Conservation (phyloP, 768 basidiomycete genomes). For the Suillus americanus region DNA sequence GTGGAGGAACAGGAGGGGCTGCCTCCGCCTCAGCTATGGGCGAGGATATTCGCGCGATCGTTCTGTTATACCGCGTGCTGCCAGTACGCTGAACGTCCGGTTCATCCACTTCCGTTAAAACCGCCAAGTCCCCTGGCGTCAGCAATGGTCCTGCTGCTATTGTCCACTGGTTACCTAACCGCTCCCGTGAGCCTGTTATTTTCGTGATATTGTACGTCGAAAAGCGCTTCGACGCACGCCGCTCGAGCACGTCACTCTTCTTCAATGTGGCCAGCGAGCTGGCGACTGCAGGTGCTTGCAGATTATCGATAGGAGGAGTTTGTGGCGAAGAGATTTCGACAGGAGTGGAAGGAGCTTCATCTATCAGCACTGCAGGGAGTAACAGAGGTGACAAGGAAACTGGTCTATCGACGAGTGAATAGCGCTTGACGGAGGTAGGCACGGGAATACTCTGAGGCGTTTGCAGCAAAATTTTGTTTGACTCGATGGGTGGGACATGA, state of each 20-base stretch:
- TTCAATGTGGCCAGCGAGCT: slow-evolving; percentile 87
- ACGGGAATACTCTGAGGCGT: slow-evolving; percentile 33
- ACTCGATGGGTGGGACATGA: slow-evolving; percentile 19
- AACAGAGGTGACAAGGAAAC: slow-evolving; percentile 38
- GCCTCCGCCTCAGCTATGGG: slow-evolving; percentile 17
- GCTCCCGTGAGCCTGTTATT: slow-evolving; percentile 71
- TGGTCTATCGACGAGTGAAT: slow-evolving; percentile 77
- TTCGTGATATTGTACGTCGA: slow-evolving; percentile 93
- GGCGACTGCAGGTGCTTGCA: slow-evolving; percentile 65
- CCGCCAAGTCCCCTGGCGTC: slow-evolving; percentile 71
- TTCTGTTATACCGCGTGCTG: slow-evolving; percentile 12
- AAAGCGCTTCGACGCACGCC: slow-evolving; percentile 93
- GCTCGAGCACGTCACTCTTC: slow-evolving; percentile 80
- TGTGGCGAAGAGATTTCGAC: slow-evolving; percentile 23
- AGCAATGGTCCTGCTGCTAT: slow-evolving; percentile 61
- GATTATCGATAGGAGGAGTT: slow-evolving; percentile 36
- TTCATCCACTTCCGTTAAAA: slow-evolving; percentile 74
- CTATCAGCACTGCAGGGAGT: slow-evolving; percentile 50
- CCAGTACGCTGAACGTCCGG: slow-evolving; percentile 21
- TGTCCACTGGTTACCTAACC: slow-evolving; percentile 64
- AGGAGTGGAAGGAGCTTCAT: slow-evolving; percentile 29
- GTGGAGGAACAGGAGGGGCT: slow-evolving; percentile 43
- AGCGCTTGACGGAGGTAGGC: slow-evolving; percentile 73
- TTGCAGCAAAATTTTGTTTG: slow-evolving; percentile 27
- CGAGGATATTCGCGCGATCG: slow-evolving; percentile 38